Evolutionary conservation across 2,329 filamentous ascomycete genomes (phyloP).

Genomic region (Nothophoma quercina): DNA sequence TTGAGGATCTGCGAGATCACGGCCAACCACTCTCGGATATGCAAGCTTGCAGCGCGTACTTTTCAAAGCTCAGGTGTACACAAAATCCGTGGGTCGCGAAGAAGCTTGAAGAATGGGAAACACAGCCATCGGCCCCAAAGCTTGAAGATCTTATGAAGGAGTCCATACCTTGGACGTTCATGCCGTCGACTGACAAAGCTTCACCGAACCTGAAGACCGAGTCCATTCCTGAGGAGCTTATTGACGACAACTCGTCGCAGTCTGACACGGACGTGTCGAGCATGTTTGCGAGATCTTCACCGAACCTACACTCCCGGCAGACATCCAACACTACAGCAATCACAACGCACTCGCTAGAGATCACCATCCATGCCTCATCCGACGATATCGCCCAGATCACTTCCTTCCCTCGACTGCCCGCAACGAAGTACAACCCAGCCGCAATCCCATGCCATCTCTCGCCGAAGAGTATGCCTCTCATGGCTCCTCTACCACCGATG

Average conservation of each 20-base stretch:
- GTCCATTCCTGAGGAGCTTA: constrained; percentile 33
- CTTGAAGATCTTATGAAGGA: constrained; percentile 41
- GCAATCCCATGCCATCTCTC: not conserved
- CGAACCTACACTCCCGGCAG: constrained; percentile 29
- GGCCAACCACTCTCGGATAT: constrained; percentile 43
- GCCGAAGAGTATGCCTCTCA: constrained; percentile 17
- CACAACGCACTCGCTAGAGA: constrained; percentile 36
- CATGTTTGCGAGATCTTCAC: constrained; percentile 6
- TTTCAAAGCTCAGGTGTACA: constrained; percentile 48
- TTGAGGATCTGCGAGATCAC: constrained; percentile 46
- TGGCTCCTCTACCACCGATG: constrained; percentile 27
- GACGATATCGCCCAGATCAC: constrained; percentile 34
- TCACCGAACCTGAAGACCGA: constrained; percentile 26
- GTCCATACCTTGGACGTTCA: constrained; percentile 42
- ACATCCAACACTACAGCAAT: constrained; percentile 28
- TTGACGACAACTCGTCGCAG: constrained; percentile 24
- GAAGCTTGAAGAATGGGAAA: constrained; percentile 43
- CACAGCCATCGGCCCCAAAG: constrained; percentile 26
- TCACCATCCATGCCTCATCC: constrained; percentile 36
- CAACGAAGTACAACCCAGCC: constrained; percentile 6
- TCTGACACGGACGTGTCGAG: constrained; percentile 35
- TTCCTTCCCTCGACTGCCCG: constrained; percentile 13
- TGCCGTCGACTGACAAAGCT: constrained; percentile 32
- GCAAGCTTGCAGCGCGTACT: constrained; percentile 49
- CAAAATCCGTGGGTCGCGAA: constrained; percentile 48